Evolutionary conservation across 1,284 basidiomycete genomes (phyloP).

Genomic region (Phellopilus nigrolimitatus): DNA sequence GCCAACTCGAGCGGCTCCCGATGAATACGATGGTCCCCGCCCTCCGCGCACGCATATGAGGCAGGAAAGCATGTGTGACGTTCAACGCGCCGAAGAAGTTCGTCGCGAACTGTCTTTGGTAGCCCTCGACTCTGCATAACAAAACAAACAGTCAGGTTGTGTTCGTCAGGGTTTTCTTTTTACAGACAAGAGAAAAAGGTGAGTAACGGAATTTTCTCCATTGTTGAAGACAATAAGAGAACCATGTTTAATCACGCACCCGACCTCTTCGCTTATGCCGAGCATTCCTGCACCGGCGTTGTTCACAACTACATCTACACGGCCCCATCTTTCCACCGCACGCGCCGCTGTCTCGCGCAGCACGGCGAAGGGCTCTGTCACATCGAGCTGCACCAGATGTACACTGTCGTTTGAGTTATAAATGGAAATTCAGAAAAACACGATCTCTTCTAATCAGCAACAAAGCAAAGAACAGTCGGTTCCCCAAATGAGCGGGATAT

Average conservation of each 20-base stretch:
- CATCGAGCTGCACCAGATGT: constrained; percentile 33
- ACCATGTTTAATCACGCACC: constrained; percentile 26
- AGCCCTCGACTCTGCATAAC: constrained; percentile 27
- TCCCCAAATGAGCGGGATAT: too few relatives aligned
- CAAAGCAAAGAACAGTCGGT: too few relatives aligned
- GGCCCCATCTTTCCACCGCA: constrained; percentile 43
- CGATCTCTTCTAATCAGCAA: background rate
- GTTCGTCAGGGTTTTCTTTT: background rate
- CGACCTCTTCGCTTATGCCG: constrained; percentile 34
- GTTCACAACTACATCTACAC: constrained; percentile 56
- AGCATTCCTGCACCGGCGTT: constrained; percentile 47
- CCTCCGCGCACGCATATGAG: constrained; percentile 33
- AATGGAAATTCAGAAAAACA: background rate
- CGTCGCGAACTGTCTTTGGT: constrained; percentile 33
- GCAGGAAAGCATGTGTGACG: constrained; percentile 35
- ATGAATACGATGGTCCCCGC: constrained; percentile 34
- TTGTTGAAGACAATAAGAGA: background rate
- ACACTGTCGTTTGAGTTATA: background rate
- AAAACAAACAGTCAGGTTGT: background rate
- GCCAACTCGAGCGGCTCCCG: constrained; percentile 24
- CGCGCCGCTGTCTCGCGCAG: constrained; percentile 37
- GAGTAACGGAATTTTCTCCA: background rate
- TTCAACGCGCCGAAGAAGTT: constrained; percentile 37
- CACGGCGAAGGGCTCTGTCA: constrained; percentile 30
- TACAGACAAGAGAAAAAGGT: too few relatives aligned